Percentiles rank a stretch among this genome's conserved stretches.
phyloP scores from a whole-genome alignment of 2,329 filamentous ascomycete genomes.

The Fusarium poae region DNA sequence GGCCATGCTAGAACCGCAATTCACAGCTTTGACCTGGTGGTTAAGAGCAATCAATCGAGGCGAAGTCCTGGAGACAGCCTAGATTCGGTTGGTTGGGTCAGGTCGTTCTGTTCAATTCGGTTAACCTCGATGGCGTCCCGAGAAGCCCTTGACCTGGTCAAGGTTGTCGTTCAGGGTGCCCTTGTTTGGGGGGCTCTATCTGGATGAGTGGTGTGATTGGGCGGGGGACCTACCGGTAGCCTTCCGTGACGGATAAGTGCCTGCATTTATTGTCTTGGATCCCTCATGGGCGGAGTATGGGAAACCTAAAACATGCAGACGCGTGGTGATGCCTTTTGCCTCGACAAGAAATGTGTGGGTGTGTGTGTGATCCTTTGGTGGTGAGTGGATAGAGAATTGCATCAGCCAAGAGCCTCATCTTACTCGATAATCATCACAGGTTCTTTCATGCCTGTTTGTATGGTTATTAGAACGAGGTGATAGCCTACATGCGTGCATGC shows the following conservation, averaged over 20 bases:
- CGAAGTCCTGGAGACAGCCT: conserved; percentile 17
- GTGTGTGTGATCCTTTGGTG: background rate
- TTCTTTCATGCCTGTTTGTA: background rate
- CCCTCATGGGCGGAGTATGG: conserved; percentile 9
- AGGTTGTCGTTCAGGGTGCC: conserved; percentile 21
- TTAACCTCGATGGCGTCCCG: conserved; percentile 31
- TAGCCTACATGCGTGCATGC: background rate
- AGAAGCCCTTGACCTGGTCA: conserved; percentile 20
- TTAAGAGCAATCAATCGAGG: background rate
- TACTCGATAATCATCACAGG: background rate
- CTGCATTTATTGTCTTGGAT: conserved; percentile 25
- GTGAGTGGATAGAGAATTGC: conserved; percentile 8
- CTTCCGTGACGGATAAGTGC: conserved; percentile 35
- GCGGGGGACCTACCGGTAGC: conserved; percentile 19
- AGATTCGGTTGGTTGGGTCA: conserved; percentile 2
- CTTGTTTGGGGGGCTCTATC: conserved; percentile 12
- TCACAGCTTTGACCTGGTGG: conserved; percentile 1
- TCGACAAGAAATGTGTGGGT: background rate
- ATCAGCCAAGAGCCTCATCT: conserved; percentile 8
- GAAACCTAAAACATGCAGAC: conserved; percentile 9
- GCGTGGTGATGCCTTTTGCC: conserved; percentile 1
- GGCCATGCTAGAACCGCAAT: conserved; percentile 3
- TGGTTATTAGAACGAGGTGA: background rate
- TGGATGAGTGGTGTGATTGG: conserved; percentile 24
- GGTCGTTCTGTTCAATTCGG: conserved; percentile 4